Base-by-base conservation (phyloP, 192 early-diverging fungal genomes). In the Coemansia sp. region DNA sequence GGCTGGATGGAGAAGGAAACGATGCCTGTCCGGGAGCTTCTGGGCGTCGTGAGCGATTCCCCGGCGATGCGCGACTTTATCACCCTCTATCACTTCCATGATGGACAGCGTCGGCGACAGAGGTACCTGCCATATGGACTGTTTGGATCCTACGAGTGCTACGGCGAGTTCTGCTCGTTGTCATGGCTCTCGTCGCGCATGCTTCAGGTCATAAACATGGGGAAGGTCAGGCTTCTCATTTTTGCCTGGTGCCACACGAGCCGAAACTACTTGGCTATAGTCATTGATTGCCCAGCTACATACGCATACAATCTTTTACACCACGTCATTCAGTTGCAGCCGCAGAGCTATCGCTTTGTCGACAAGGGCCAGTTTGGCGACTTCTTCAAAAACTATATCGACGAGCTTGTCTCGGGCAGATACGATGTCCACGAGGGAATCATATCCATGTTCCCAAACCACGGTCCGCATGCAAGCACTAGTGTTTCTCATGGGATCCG, bases 261-360 rank as follows among this genome's bases (percentile, higher is more conserved):
- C 19, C 46, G 50, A 13, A 81, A 81, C 66, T 81, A 81, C 49
- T 63, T 81, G 29, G 73, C 66, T 40, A 43, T 81, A 10, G 69
- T 81, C 5, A 70, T 75, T 2, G 65, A 53, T 25, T 81, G 73
- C 23, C 73, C 73, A 0, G 23, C 35, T 0, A 54, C 58, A 0
- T 55, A 59, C 17, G 46, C n/a, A 1, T 15, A 3, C 14, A 55
- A 61, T 22, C 49, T 75, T 33, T 22, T 72, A 59, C 73, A 81
- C 59, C 79, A 81, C 20, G 79, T 81, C n/a, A 56, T 81, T 5
- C 69, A 75, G 42, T 17, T 81, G 42, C 79, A 81, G 62, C 66
- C 73, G 5, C 69, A 61, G 41, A 81, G 70, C 58, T 63, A 61
- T 19, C 65, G 74, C 9, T 65, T 67, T 35, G 67, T 66, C 3